Evolutionary conservation across 768 basidiomycete species (phyloP).

Genomic region (Clitopilus passeckerianus): DNA sequence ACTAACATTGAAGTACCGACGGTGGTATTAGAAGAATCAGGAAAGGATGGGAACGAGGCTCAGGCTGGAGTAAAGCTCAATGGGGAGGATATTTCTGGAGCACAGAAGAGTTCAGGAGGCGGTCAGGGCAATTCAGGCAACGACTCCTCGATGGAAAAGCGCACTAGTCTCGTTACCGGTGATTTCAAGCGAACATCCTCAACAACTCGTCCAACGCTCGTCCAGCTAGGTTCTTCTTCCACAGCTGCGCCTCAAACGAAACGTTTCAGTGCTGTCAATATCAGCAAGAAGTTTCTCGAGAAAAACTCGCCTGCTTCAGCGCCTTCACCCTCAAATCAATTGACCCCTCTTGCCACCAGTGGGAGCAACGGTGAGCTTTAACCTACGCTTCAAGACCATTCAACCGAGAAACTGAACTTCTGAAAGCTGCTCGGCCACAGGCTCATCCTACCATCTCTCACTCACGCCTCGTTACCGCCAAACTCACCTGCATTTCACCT

Average conservation of each 20-base stretch:
- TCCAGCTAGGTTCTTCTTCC: constrained; percentile 37
- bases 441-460: constrained; percentile 54
- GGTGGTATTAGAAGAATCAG: constrained; percentile 9
- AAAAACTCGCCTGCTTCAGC: constrained; percentile 68
- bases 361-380: not conserved
- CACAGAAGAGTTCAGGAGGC: constrained; percentile 6
- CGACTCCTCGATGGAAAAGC: constrained; percentile 13
- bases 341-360: not conserved
- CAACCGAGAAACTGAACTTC: constrained; percentile 7
- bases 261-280: constrained; percentile 85
- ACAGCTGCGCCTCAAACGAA: constrained; percentile 57
- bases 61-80: constrained; percentile 20
- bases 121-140: not conserved
- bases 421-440: constrained; percentile 48
- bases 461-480: constrained; percentile 82
- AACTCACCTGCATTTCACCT: constrained; percentile 67
- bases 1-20: constrained; percentile 30
- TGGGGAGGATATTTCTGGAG: constrained; percentile 16
- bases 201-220: constrained; percentile 37
- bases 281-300: constrained; percentile 96
- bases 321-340: constrained; percentile 13
- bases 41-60: constrained; percentile 29
- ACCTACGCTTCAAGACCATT: constrained; percentile 17
- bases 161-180: constrained; percentile 5
- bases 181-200: constrained; percentile 20